Percentiles rank a stretch among this genome's conserved stretches.
phyloP scores from a whole-genome alignment of 345 rosid genomes.

The Pistacia integerrima region DNA sequence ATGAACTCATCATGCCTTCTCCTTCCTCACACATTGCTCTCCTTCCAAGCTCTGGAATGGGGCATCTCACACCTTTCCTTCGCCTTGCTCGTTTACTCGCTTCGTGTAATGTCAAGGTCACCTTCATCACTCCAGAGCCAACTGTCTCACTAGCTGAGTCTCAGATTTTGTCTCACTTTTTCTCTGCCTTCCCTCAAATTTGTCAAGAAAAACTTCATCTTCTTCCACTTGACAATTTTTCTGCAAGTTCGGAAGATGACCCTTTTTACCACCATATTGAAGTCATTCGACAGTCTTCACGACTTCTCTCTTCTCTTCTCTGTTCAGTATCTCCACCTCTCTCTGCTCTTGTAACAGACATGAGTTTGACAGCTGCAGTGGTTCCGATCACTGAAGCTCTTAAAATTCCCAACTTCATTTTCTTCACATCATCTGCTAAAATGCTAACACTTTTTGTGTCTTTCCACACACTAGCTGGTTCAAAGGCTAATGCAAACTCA shows the following conservation, averaged over 20 bases:
- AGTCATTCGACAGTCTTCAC: slow-evolving; percentile 28
- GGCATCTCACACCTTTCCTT: slow-evolving; percentile 47
- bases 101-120: slow-evolving; percentile 22
- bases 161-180: slow-evolving; percentile 21
- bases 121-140: slow-evolving; percentile 36
- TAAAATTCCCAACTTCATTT: slow-evolving; percentile 34
- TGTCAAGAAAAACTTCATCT: slow-evolving; percentile 14
- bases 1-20: neutral
- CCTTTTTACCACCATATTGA: slow-evolving; percentile 38
- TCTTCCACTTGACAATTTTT: slow-evolving; percentile 3
- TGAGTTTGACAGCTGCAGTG: slow-evolving; percentile 35
- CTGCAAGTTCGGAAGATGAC: slow-evolving; percentile 20
- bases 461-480: slow-evolving; percentile 17
- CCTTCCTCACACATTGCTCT: slow-evolving; percentile 32
- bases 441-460: slow-evolving; percentile 39
- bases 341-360: slow-evolving; percentile 37
- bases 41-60: slow-evolving; percentile 47
- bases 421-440: slow-evolving; percentile 48
- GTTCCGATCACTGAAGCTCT: slow-evolving; percentile 33
- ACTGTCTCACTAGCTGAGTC: slow-evolving; percentile 39
- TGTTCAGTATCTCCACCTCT: slow-evolving; percentile 31
- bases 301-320: slow-evolving; percentile 35
- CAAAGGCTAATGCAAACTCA: slow-evolving; percentile 2
- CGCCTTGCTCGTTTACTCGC: slow-evolving; percentile 36
- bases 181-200: slow-evolving; percentile 31